These are phyloP conservation scores for Annulohypoxylon nitens DNA, from an alignment of 495 filamentous ascomycete genomes.

Conservation along the genomic window DNA sequence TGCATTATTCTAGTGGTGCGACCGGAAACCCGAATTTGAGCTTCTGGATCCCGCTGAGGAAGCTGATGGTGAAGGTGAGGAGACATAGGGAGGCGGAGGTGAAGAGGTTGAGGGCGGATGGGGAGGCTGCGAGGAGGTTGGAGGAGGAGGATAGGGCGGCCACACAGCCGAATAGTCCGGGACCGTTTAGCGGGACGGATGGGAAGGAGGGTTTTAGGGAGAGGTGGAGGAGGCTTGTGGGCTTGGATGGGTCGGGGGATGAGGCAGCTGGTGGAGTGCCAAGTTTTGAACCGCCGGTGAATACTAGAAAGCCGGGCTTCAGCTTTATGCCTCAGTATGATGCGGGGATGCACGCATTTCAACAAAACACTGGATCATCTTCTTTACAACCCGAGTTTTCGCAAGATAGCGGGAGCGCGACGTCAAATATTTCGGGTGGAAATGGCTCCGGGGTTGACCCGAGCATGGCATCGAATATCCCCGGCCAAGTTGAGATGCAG, in stretches of 20 bases:
- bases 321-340: neutral
- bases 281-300: neutral
- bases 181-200: slow-evolving; percentile 45
- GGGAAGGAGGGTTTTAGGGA: slow-evolving; percentile 52
- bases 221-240: slow-evolving; percentile 57
- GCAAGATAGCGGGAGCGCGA: neutral
- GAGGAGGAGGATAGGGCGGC: slow-evolving; percentile 52
- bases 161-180: slow-evolving; percentile 53
- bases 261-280: neutral
- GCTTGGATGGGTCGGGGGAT: neutral
- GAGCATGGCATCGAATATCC: neutral
- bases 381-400: slow-evolving; percentile 50
- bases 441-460: neutral
- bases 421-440: neutral
- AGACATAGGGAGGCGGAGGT: slow-evolving; percentile 61
- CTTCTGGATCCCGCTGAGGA: slow-evolving; percentile 68
- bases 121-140: slow-evolving; percentile 45
- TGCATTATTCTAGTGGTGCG: slow-evolving; percentile 28
- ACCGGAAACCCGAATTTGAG: slow-evolving; percentile 56
- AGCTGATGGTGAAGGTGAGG: slow-evolving; percentile 64
- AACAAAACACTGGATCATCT: slow-evolving; percentile 43
- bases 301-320: neutral
- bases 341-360: neutral
- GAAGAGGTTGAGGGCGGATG: slow-evolving; percentile 53
- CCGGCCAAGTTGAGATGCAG: neutral